Base-by-base conservation (phyloP, 2,329 filamentous ascomycete species). In the Aspergillus sp. region DNA sequence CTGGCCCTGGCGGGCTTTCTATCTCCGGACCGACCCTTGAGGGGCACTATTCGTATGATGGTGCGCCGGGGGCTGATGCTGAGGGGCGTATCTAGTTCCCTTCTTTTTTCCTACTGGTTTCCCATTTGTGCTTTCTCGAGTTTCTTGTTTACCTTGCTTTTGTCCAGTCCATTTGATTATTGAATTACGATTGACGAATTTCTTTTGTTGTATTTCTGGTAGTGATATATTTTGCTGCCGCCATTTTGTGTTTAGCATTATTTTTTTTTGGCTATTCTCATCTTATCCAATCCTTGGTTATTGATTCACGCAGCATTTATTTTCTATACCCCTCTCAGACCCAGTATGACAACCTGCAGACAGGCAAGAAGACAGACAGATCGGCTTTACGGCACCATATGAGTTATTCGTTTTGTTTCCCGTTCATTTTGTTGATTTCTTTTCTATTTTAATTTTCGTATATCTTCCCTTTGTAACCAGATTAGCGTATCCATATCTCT, bases 11-110 rank as follows among this genome's bases (percentile, higher is more conserved):
- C 19, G 24, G 24, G 3, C 27, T 31, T 37, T n/a, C 35, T 37
- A 37, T 15, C 35, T 37, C 35, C 5, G 44, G 44, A 23, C n/a
- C 23, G n/a, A 24, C 23, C 3, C n/a, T 23, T 23, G 44, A 46
- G 3, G 27, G 55, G 0, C 66, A 68, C 14, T 56, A 65, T 40
- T 68, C 66, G 2, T 69, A 72, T 54, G 68, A 72, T 53, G 67
- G 58, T 27, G 39, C 70, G 19, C 62, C 66, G 9, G 48, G 59
- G 40, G 45, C 59, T 17, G 62, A 66, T 11, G 52, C 60, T 14
- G 62, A 66, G 12, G 55, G 55, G 31, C 68, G 51, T 54, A 66
- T 62, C 12, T 66, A 59, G 53, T 45, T 23, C 35, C 11, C 31
- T 24, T 27, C 7, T n/a, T 43, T 31, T 53, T 24, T 24, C 23